A percentile compares a stretch with the other conserved stretches of the same genome.
Evolutionary conservation across 2,329 filamentous ascomycete species (phyloP).

Genomic region (Magnaporthiopsis rhizophila): DNA sequence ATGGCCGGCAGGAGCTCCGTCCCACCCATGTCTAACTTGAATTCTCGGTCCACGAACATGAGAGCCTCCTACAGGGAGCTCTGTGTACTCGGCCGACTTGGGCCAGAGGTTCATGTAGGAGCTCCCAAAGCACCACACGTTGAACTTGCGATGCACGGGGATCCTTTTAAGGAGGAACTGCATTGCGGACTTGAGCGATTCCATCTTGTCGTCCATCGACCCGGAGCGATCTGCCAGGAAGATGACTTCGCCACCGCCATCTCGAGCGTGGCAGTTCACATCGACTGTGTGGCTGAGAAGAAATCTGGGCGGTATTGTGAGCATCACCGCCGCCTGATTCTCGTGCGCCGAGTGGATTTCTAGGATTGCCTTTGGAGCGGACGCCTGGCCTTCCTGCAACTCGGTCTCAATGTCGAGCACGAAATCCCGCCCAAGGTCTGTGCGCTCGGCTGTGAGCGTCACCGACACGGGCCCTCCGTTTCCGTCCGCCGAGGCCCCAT

Average conservation of each 20-base stretch:
- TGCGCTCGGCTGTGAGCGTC: background rate
- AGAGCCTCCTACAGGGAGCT: conserved; percentile 42
- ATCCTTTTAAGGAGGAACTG: conserved; percentile 51
- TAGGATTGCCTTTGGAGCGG: background rate
- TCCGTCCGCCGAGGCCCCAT: background rate
- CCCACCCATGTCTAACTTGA: conserved; percentile 12
- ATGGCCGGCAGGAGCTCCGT: background rate
- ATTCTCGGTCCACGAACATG: conserved; percentile 33
- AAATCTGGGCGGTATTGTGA: background rate
- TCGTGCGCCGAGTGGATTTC: background rate
- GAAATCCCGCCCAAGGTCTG: background rate
- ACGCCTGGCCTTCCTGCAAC: background rate
- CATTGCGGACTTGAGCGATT: conserved; percentile 38
- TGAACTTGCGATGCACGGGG: conserved; percentile 24
- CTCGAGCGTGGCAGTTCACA: conserved; percentile 6
- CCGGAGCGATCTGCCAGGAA: conserved; percentile 19
- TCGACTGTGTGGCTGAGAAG: background rate
- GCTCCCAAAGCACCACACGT: conserved; percentile 49
- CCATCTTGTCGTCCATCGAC: conserved; percentile 38
- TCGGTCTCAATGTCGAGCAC: background rate
- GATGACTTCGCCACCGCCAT: conserved; percentile 14
- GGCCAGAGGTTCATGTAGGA: conserved; percentile 38
- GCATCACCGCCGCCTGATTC: background rate
- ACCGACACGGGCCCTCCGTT: background rate
- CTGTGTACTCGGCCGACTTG: conserved; percentile 52